phyloP scores from a whole-genome alignment of 1,139 yeast genomes.

The Candida pseudoviswanathii region DNA sequence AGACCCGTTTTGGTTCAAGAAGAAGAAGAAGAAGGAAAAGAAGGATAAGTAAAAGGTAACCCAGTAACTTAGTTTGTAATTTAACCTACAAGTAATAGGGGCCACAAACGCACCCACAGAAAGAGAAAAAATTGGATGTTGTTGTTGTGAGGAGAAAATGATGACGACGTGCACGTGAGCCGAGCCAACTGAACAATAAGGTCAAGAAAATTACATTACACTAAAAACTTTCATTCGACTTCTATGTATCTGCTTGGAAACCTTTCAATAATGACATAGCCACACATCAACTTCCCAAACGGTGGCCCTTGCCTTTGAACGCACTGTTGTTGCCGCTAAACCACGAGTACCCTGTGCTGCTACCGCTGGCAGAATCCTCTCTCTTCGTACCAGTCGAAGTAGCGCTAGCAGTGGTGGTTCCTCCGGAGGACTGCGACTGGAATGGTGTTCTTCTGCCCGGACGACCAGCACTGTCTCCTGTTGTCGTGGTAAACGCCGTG shows the following conservation, averaged over 20 bases:
- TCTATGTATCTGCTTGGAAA: too few species aligned
- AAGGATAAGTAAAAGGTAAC: neutral
- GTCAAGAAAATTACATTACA: too few species aligned
- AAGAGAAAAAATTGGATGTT: too few species aligned
- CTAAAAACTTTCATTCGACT: neutral
- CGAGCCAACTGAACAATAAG: too few species aligned
- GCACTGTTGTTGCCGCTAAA: slow-evolving; percentile 19
- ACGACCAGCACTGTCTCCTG: neutral
- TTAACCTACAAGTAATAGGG: too few species aligned
- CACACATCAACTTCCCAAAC: slow-evolving; percentile 29
- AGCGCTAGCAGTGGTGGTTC: neutral
- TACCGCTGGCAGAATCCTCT: slow-evolving; percentile 4
- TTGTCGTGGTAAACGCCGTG: slow-evolving; percentile 29
- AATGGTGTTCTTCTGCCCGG: neutral
- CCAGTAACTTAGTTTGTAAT: too few species aligned
- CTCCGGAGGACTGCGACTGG: neutral
- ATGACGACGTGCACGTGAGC: too few species aligned
- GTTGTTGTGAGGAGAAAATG: too few species aligned
- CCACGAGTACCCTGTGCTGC: slow-evolving; percentile 19
- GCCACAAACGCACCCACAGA: too few species aligned
- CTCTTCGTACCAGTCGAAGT: neutral
- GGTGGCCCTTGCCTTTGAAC: slow-evolving; percentile 38
- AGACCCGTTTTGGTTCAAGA: neutral
- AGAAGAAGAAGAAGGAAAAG: neutral
- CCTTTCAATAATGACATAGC: too few species aligned